Percentiles rank a stretch among this genome's conserved stretches.
Evolutionary conservation across 768 basidiomycete genomes (phyloP).

Genomic region (Sutorius australiensis): DNA sequence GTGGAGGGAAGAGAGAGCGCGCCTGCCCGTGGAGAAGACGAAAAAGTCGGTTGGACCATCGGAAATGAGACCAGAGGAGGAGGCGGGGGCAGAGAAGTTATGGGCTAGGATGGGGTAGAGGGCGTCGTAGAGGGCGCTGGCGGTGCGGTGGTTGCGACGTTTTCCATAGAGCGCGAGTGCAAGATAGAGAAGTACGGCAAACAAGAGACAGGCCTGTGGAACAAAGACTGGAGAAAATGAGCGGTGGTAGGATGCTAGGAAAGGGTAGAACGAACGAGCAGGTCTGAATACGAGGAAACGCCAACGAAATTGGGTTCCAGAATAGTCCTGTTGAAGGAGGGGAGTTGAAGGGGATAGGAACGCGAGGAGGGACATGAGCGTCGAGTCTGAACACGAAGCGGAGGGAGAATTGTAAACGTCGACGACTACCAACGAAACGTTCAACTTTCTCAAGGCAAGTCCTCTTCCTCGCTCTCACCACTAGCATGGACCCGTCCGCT

Average conservation of each 20-base stretch:
- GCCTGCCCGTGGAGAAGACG: conserved; percentile 83
- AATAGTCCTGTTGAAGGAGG: conserved; percentile 48
- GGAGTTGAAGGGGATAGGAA: conserved; percentile 9
- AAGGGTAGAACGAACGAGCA: conserved; percentile 43
- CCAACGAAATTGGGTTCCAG: conserved; percentile 73
- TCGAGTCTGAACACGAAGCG: too few species aligned
- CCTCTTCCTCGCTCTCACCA: background rate
- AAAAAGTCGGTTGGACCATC: conserved; percentile 82
- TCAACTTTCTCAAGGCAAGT: conserved; percentile 12
- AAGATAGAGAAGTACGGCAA: conserved; percentile 53
- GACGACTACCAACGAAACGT: conserved; percentile 10
- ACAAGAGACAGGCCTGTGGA: conserved; percentile 57
- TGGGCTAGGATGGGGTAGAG: conserved; percentile 54
- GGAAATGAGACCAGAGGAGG: conserved; percentile 46
- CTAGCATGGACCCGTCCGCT: conserved; percentile 25
- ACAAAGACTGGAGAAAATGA: conserved; percentile 49
- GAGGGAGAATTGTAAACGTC: background rate
- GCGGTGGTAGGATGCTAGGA: background rate
- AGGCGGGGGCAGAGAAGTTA: conserved; percentile 71
- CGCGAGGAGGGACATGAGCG: conserved; percentile 18
- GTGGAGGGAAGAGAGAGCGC: conserved; percentile 73
- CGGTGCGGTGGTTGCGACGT: conserved; percentile 53
- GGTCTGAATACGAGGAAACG: conserved; percentile 78
- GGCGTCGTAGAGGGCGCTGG: conserved; percentile 61
- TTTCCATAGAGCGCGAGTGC: conserved; percentile 58